Conservation (phyloP, 2,329 filamentous ascomycete species). For the Xylaria sp. region DNA sequence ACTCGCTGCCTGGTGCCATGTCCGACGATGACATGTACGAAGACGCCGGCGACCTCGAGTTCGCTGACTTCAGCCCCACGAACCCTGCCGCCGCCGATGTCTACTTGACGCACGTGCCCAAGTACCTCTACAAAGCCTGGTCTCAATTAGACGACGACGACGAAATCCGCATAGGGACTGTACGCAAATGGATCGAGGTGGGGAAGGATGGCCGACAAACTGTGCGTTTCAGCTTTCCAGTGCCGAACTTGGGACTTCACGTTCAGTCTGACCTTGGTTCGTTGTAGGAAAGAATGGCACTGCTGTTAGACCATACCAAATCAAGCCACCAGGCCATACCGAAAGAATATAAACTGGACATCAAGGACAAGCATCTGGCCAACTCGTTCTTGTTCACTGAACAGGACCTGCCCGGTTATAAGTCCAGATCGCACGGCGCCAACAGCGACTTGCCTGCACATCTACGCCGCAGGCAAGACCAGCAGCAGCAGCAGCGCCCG, state of each 20-base stretch:
- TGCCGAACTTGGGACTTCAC: conserved; percentile 39
- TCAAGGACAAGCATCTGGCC: conserved; percentile 71
- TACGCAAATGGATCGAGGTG: conserved; percentile 68
- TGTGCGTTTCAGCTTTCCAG: conserved; percentile 19
- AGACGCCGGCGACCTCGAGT: conserved; percentile 67
- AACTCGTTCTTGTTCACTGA: conserved; percentile 96
- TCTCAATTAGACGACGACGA: conserved; percentile 79
- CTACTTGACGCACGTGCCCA: conserved; percentile 83
- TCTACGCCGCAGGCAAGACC: conserved; percentile 59
- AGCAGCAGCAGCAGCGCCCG: conserved; percentile 51
- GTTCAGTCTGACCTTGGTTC: conserved; percentile 25
- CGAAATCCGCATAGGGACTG: conserved; percentile 82
- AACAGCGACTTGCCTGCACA: conserved; percentile 69
- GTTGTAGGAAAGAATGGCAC: conserved; percentile 61
- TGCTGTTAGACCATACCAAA: conserved; percentile 74
- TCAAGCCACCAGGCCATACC: conserved; percentile 79
- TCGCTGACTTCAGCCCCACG: conserved; percentile 59
- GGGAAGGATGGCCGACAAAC: conserved; percentile 61
- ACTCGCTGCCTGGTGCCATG: conserved; percentile 56
- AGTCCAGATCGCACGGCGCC: conserved; percentile 67
- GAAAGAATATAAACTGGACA: conserved; percentile 85
- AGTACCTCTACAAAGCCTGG: conserved; percentile 85
- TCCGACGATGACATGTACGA: conserved; percentile 76
- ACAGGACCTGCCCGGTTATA: conserved; percentile 86
- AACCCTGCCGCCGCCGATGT: conserved; percentile 58